phyloP scores from a whole-genome alignment of 2,329 filamentous ascomycete genomes.

The Cyanodermella asteris region DNA sequence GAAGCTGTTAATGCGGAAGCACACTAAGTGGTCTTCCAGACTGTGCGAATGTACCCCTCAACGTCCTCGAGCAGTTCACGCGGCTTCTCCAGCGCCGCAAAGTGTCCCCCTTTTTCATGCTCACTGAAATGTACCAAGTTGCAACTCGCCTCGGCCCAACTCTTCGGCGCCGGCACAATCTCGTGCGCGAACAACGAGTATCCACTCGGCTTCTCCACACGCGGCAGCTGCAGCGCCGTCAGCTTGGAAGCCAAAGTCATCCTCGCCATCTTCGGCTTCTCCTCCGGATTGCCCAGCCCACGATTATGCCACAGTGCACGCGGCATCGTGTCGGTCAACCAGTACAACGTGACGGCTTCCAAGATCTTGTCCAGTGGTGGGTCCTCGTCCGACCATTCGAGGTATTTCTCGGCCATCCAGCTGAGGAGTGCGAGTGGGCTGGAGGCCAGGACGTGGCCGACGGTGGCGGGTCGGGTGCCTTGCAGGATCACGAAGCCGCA shows the following conservation, averaged over 20 bases:
- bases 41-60: too few species aligned
- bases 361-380: conserved; percentile 25
- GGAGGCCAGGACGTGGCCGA: conserved; percentile 30
- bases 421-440: conserved; percentile 34
- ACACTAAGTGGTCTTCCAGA: too few species aligned
- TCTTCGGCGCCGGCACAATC: conserved; percentile 16
- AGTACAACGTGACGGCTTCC: conserved; percentile 29
- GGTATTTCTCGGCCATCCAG: conserved; percentile 36
- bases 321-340: conserved; percentile 29
- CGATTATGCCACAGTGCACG: conserved; percentile 30
- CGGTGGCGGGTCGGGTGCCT: conserved; percentile 31
- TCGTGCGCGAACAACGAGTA: conserved; percentile 24
- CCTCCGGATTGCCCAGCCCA: conserved; percentile 11
- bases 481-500: conserved; percentile 31
- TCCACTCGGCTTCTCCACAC: conserved; percentile 19
- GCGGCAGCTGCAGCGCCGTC: too few species aligned
- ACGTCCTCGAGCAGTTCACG: conserved; percentile 7
- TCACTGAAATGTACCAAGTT: conserved; percentile 17
- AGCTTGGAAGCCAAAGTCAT: too few species aligned
- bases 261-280: conserved; percentile 8
- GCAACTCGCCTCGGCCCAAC: conserved; percentile 15
- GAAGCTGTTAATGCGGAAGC: too few species aligned
- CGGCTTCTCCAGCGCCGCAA: conserved; percentile 14
- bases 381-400: conserved; percentile 28
- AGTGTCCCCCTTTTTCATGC: conserved; percentile 18